phyloP scores from a whole-genome alignment of 2,329 filamentous ascomycete species.

The Colletotrichum sp. region DNA sequence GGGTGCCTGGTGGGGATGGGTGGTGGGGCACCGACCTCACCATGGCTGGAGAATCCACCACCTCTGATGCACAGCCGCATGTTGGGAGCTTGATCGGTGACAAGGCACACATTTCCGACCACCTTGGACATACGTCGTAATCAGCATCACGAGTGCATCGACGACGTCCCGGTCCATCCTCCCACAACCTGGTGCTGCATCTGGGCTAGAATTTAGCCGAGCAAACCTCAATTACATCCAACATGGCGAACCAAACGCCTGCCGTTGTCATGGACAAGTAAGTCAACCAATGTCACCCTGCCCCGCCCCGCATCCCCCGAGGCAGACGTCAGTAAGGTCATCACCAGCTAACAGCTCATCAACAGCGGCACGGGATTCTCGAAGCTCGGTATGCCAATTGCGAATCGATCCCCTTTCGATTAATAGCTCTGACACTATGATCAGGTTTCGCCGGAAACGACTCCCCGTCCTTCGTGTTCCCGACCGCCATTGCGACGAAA shows the following conservation, averaged over 20 bases:
- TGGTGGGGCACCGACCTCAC: slow-evolving; percentile 21
- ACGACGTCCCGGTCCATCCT: neutral
- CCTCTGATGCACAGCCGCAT: slow-evolving; percentile 23
- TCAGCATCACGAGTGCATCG: slow-evolving; percentile 19
- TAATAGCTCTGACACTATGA: slow-evolving; percentile 28
- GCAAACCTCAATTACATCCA: slow-evolving; percentile 2
- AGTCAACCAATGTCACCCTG: slow-evolving; percentile 45
- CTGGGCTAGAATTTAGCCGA: slow-evolving; percentile 9
- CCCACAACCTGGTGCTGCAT: slow-evolving; percentile 11
- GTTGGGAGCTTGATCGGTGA: slow-evolving; percentile 22
- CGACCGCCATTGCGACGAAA: slow-evolving; percentile 97
- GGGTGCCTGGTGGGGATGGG: slow-evolving; percentile 9
- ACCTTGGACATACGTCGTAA: slow-evolving; percentile 24
- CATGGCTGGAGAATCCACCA: slow-evolving; percentile 20
- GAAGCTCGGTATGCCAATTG: slow-evolving; percentile 79
- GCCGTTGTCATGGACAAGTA: slow-evolving; percentile 99
- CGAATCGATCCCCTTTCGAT: neutral
- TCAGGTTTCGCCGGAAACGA: slow-evolving; percentile 98
- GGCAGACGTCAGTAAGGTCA: slow-evolving; percentile 23
- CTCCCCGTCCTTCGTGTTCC: slow-evolving; percentile 98
- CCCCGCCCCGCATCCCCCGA: slow-evolving; percentile 34
- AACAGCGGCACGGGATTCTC: slow-evolving; percentile 97
- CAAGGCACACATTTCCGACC: slow-evolving; percentile 23
- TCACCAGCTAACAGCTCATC: slow-evolving; percentile 27
- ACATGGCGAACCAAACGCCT: slow-evolving; percentile 96